phyloP scores from a whole-genome alignment of 176 grass and related monocot genomes.

The Oryza officinalis region DNA sequence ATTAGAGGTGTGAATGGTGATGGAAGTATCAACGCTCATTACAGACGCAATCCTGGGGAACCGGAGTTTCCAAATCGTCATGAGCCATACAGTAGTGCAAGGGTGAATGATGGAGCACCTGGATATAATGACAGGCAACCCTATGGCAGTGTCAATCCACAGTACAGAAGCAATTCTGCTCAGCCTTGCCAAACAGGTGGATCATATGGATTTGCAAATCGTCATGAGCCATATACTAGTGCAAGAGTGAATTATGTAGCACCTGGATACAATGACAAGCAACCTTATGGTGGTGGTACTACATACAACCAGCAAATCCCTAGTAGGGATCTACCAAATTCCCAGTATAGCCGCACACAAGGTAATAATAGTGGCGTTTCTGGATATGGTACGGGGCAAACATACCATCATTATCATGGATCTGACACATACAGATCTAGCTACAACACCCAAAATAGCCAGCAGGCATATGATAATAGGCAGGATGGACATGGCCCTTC shows the following conservation, averaged over 20 bases:
- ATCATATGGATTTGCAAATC: constrained; percentile 37
- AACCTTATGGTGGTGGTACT: constrained; percentile 37
- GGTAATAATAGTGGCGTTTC: constrained; percentile 19
- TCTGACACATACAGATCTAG: constrained; percentile 35
- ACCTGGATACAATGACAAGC: constrained; percentile 27
- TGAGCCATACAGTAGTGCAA: constrained; percentile 37
- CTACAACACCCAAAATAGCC: constrained; percentile 30
- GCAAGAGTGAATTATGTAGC: constrained; percentile 30
- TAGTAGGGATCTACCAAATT: constrained; percentile 23
- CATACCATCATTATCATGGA: background rate
- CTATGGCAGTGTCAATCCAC: constrained; percentile 20
- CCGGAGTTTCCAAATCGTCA: constrained; percentile 29
- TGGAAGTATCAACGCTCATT: background rate
- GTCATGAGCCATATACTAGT: constrained; percentile 31
- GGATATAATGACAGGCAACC: constrained; percentile 32
- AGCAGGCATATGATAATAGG: constrained; percentile 33
- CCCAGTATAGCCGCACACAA: constrained; percentile 17
- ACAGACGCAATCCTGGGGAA: constrained; percentile 35
- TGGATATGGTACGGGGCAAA: constrained; percentile 29
- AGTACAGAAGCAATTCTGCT: constrained; percentile 28
- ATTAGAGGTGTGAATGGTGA: constrained; percentile 19
- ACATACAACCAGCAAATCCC: constrained; percentile 21
- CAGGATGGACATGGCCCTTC: constrained; percentile 38
- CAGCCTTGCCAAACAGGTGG: constrained; percentile 38
- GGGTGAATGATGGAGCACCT: constrained; percentile 14